Evolutionary conservation across 2,329 filamentous ascomycete genomes (phyloP), one percentile per base, ranked within the genome.

Genomic region (Botrytis byssoidea): DNA sequence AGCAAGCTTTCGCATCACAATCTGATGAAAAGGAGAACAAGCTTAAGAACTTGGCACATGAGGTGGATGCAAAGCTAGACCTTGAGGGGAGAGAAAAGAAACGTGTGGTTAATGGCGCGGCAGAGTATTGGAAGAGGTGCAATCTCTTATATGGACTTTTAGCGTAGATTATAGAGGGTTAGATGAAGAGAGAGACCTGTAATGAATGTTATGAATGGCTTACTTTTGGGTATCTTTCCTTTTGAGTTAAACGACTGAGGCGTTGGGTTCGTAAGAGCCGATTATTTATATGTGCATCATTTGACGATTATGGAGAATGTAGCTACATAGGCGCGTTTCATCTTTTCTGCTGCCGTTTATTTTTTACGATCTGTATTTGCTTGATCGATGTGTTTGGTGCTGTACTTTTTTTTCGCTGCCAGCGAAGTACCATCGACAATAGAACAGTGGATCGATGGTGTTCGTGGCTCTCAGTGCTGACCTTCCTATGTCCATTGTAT

Each of bases 61-160:
- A 84, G 1, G 72, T 87, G 4, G 79, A 80, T 37, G 77, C 80
- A 42, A 86, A 85, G 3, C 78, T 91, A 10, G 86, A 86, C 0
- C 80, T 87, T 6, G 85, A 87, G 42, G 82, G 85, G 18, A 83
- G 82, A 9, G 84, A 83, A 25, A 82, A 86, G 63, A 88, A 88
- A 75, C 82, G 84, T 61, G 82, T 97, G 55, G 82, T 80, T 77
- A 92, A 91, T 82, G 84, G 86, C 25, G 89, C 93, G 9, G 85
- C 86, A 64, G 93, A 95, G 70, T 97, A 96, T 82, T 96, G 93
- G 90, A 93, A 92, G 84, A 89, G 92, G 79, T 96, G 93, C 18
- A 91, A 88, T 81, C 82, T 98, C 76, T 82, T 98, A 40, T 97
- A 98, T 83, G 94, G 92, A 3, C 83, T 97, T 73, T 83, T 98